Percentiles rank a stretch among this genome's conserved stretches.
Evolutionary conservation across 345 rosid species (phyloP).

Genomic region (Erucastrum elatum): DNA sequence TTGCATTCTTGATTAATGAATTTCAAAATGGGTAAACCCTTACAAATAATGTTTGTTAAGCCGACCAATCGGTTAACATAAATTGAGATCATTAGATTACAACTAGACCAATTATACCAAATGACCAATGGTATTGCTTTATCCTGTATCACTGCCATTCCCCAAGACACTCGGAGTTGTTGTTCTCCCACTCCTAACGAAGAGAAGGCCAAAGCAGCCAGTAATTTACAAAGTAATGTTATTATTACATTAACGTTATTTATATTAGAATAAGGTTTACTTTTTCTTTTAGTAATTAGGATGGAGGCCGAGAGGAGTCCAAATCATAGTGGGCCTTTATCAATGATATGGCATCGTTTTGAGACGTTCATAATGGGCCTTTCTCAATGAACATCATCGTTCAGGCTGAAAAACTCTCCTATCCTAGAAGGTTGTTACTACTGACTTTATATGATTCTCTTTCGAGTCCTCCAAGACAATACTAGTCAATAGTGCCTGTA

Average conservation of each 20-base stretch:
- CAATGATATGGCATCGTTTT: not conserved
- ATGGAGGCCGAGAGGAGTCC: slow-evolving; percentile 3
- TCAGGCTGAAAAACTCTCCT: slow-evolving; percentile 84
- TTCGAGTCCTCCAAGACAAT: slow-evolving; percentile 10
- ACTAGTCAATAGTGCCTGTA: not conserved
- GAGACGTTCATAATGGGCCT: not conserved
- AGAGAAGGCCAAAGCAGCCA: not conserved
- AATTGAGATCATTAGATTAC: too few species aligned
- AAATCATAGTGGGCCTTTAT: not conserved
- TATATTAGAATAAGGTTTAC: too few species aligned
- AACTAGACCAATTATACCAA: too few species aligned
- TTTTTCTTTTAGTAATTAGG: too few species aligned
- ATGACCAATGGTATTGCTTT: too few species aligned
- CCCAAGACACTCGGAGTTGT: slow-evolving; percentile 12
- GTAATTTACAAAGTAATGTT: too few species aligned
- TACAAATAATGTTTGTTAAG: too few species aligned
- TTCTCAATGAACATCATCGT: too few species aligned
- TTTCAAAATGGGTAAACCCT: too few species aligned
- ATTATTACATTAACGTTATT: too few species aligned
- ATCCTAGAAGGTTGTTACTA: slow-evolving; percentile 58
- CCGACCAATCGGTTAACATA: too few species aligned
- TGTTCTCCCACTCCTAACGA: not conserved
- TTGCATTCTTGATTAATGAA: not conserved
- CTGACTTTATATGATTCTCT: not conserved
- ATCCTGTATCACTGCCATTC: not conserved